Evolutionary conservation across 805 yeast species (phyloP).

Genomic region (Teunomyces panamensis): DNA sequence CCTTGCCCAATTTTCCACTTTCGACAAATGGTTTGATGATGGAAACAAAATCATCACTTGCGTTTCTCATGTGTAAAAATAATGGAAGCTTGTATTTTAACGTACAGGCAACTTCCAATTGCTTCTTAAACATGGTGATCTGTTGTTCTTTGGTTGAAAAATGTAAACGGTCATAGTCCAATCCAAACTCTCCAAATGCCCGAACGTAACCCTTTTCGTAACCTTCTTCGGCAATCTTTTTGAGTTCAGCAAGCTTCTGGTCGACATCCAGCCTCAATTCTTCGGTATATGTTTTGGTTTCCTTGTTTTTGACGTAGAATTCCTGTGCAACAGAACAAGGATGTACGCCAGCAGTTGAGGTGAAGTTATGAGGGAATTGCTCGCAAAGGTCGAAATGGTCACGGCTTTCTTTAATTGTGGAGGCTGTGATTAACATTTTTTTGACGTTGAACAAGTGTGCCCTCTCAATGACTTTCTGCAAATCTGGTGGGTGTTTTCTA

Average conservation of each 20-base stretch:
- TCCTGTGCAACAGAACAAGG: slow-evolving; percentile 75
- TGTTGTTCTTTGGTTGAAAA: slow-evolving; percentile 72
- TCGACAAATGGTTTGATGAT: slow-evolving; percentile 62
- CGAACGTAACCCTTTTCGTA: slow-evolving; percentile 51
- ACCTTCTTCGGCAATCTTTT: slow-evolving; percentile 49
- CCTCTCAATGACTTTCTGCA: slow-evolving; percentile 59
- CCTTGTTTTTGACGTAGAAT: slow-evolving; percentile 25
- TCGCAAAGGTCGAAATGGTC: slow-evolving; percentile 58
- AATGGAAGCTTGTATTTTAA: slow-evolving; percentile 59
- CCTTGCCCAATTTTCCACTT: slow-evolving; percentile 47
- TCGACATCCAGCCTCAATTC: slow-evolving; percentile 27
- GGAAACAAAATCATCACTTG: slow-evolving; percentile 72
- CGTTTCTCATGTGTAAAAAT: slow-evolving; percentile 86
- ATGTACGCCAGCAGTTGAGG: slow-evolving; percentile 89
- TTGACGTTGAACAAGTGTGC: slow-evolving; percentile 66
- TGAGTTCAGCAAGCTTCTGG: slow-evolving; percentile 47
- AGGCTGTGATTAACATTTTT: slow-evolving; percentile 79
- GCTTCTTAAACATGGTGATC: slow-evolving; percentile 61
- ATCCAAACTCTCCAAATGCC: slow-evolving; percentile 94
- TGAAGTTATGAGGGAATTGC: slow-evolving; percentile 31
- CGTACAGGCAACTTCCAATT: slow-evolving; percentile 57
- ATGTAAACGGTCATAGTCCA: slow-evolving; percentile 88
- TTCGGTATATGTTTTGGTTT: slow-evolving; percentile 33
- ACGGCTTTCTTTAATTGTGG: slow-evolving; percentile 64
- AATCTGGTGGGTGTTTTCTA: slow-evolving; percentile 64